phyloP scores from a whole-genome alignment of 805 yeast genomes.

The Spathaspora hagerdaliae region DNA sequence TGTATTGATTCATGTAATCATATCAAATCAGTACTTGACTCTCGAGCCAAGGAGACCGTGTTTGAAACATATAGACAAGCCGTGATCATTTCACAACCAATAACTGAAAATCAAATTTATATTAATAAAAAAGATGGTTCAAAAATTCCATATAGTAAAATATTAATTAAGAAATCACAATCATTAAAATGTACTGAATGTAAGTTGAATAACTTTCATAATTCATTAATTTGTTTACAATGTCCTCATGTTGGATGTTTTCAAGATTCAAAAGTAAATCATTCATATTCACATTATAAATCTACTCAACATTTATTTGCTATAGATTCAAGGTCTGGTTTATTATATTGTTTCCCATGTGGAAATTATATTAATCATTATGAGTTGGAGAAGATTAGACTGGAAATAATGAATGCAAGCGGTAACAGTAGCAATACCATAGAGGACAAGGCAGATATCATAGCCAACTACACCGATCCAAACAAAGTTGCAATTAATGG shows the following conservation, averaged over 20 bases:
- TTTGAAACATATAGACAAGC: conserved; percentile 50
- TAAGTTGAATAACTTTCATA: conserved; percentile 32
- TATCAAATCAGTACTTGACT: conserved; percentile 41
- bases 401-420: background rate
- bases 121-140: conserved; percentile 34
- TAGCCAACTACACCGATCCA: conserved; percentile 27
- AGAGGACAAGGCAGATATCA: background rate
- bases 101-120: conserved; percentile 20
- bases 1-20: conserved; percentile 43
- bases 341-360: conserved; percentile 77
- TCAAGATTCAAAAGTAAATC: conserved; percentile 24
- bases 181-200: conserved; percentile 54
- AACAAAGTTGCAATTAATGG: conserved; percentile 64
- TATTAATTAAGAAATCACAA: conserved; percentile 39
- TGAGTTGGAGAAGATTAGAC: conserved; percentile 50
- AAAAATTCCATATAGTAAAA: conserved; percentile 29
- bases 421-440: too few species aligned
- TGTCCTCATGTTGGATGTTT: conserved; percentile 73
- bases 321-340: conserved; percentile 64
- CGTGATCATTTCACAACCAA: conserved; percentile 40
- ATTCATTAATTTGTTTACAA: conserved; percentile 64
- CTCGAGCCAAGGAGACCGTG: conserved; percentile 48
- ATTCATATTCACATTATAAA: conserved; percentile 30
- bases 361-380: conserved; percentile 65
- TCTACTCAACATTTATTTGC: conserved; percentile 33